Evolutionary conservation across 1,284 basidiomycete genomes (phyloP).

Genomic region (Farysia itapuensis): DNA sequence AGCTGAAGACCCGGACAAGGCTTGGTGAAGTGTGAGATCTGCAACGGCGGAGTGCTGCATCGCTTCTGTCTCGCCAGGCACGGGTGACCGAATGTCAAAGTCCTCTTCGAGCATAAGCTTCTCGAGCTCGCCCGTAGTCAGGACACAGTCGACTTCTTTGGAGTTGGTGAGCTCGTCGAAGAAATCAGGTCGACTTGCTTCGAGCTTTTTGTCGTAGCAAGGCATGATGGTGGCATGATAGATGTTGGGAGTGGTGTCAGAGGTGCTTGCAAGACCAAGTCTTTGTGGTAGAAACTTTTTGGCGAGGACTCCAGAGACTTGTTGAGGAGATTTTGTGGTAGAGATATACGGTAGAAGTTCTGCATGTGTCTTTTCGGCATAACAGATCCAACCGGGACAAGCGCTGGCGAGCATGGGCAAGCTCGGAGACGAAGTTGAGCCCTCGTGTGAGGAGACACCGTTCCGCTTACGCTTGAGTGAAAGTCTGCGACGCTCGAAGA

Average conservation of each 20-base stretch:
- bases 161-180: conserved; percentile 58
- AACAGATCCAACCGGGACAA: conserved; percentile 99
- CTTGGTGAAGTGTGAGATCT: conserved; percentile 15
- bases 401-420: conserved; percentile 92
- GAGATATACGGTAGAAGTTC: conserved; percentile 91
- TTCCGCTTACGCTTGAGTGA: conserved; percentile 4
- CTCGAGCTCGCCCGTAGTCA: conserved; percentile 94
- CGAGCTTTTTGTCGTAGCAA: conserved; percentile 99
- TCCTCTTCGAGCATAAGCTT: conserved; percentile 78
- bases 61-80: conserved; percentile 59
- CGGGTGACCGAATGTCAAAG: conserved; percentile 72
- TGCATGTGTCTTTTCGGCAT: conserved; percentile 91
- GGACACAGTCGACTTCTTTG: conserved; percentile 92
- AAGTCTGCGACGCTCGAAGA: conserved; percentile 60
- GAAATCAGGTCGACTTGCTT: conserved; percentile 73
- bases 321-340: conserved; percentile 86
- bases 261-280: conserved; percentile 3
- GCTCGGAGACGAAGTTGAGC: conserved; percentile 22
- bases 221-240: conserved; percentile 99
- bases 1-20: neutral
- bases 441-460: neutral
- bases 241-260: conserved; percentile 4
- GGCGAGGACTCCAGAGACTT: conserved; percentile 87
- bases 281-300: conserved; percentile 74
- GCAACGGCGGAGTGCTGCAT: conserved; percentile 5